phyloP scores from a whole-genome alignment of 2,329 filamentous ascomycete genomes.

The Fusarium sp. region DNA sequence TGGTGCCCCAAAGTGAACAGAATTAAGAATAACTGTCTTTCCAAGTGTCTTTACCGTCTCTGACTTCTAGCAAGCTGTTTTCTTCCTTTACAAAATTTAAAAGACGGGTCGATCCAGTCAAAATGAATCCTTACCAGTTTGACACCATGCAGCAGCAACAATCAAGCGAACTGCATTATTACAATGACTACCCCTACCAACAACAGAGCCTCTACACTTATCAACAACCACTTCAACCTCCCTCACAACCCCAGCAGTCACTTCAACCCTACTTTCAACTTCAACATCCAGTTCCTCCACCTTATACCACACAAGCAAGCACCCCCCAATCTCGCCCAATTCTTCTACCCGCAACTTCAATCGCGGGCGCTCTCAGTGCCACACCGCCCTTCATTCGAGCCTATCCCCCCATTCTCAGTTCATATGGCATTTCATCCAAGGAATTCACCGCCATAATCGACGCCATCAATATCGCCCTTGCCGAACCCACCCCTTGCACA shows the following conservation, averaged over 20 bases:
- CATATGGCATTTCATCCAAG: conserved; percentile 1
- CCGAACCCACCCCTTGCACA: conserved; percentile 14
- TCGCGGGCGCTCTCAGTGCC: conserved; percentile 3
- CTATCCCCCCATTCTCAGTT: conserved; percentile 13
- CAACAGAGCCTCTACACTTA: not conserved
- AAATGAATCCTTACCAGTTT: conserved; percentile 4
- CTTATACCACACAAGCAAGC: not conserved
- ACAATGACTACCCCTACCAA: not conserved
- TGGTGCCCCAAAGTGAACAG: not conserved
- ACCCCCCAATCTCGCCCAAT: not conserved
- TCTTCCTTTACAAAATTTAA: not conserved
- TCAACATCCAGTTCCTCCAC: not conserved
- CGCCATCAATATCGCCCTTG: conserved; percentile 5
- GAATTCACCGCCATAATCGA: conserved; percentile 8
- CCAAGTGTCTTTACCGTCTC: accelerated
- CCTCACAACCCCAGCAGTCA: not conserved
- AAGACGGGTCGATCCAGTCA: no score
- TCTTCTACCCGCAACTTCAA: conserved; percentile 16
- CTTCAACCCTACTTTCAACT: not conserved
- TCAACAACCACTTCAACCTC: accelerated
- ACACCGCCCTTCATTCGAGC: conserved; percentile 20
- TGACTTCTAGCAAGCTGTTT: not conserved
- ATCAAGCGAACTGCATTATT: not conserved
- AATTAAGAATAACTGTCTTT: accelerated
- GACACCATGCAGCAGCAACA: not conserved